Conservation (phyloP, 1,139 yeast genomes). For the Taphrina deformans region DNA sequence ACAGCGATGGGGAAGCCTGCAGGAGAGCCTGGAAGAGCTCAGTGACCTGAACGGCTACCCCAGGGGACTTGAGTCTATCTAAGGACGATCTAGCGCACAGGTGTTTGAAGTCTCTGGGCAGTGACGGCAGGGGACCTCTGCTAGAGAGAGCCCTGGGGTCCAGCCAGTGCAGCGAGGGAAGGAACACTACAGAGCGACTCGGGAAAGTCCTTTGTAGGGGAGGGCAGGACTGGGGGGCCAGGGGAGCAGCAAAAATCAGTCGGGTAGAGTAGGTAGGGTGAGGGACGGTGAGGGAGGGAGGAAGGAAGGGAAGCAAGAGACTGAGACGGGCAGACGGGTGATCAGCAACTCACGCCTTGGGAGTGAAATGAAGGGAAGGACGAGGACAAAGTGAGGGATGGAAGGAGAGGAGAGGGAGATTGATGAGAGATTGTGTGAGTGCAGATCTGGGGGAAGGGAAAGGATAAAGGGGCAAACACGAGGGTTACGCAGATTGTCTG, state of each 20-base stretch:
- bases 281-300: too few species aligned
- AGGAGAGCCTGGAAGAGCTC: neutral
- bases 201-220: constrained; percentile 20
- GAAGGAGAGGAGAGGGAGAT: neutral
- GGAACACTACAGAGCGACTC: constrained; percentile 23
- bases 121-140: neutral
- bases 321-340: neutral
- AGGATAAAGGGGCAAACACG: neutral
- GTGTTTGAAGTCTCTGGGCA: constrained; percentile 32
- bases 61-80: constrained; percentile 12
- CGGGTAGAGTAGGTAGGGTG: neutral
- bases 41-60: neutral
- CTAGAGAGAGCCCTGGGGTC: neutral
- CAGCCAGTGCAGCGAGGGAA: constrained; percentile 17
- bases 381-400: too few species aligned
- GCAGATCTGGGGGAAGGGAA: neutral
- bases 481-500: neutral
- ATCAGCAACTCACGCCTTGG: neutral
- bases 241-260: neutral
- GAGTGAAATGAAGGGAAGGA: too few species aligned
- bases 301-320: neutral
- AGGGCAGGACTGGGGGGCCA: neutral
- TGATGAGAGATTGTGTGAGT: neutral
- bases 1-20: constrained; percentile 6
- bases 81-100: constrained; percentile 32